These are phyloP conservation scores for Vaccinium myrtillus DNA, from an alignment of 148 eudicot genomes.

Conservation along the genomic window DNA sequence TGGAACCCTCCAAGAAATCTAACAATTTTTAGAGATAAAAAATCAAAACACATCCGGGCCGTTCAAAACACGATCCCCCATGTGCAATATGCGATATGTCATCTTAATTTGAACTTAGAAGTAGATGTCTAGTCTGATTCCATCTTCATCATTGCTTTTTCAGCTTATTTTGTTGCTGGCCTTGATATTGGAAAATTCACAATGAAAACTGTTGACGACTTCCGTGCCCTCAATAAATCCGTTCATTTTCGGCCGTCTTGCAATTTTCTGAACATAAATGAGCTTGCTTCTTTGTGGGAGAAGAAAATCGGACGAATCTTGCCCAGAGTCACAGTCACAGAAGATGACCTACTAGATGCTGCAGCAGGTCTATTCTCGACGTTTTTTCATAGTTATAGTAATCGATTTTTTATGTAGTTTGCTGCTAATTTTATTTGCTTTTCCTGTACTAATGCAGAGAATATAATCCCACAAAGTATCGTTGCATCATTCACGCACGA, in stretches of 20 bases:
- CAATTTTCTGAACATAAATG: constrained; percentile 43
- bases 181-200: constrained; percentile 47
- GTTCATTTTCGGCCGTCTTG: constrained; percentile 44
- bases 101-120: neutral
- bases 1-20: no score
- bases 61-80: no score
- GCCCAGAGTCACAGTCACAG: constrained; percentile 40
- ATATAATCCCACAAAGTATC: constrained; percentile 30
- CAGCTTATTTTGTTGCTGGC: constrained; percentile 55
- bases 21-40: no score
- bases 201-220: constrained; percentile 32
- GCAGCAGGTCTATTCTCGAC: constrained; percentile 29
- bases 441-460: constrained; percentile 20
- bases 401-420: neutral
- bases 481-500: constrained; percentile 51
- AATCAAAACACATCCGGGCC: no score
- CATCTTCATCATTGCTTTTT: neutral
- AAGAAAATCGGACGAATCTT: constrained; percentile 38
- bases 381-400: neutral
- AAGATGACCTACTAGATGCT: constrained; percentile 28
- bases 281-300: constrained; percentile 53
- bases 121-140: neutral
- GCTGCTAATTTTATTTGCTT: neutral
- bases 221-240: constrained; percentile 37
- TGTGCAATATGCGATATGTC: no score